Percentiles rank a stretch among this genome's conserved stretches.
These are phyloP conservation scores for Sugiyamaella qingdaonensis DNA, from an alignment of 805 yeast species.

Conservation along the genomic window DNA sequence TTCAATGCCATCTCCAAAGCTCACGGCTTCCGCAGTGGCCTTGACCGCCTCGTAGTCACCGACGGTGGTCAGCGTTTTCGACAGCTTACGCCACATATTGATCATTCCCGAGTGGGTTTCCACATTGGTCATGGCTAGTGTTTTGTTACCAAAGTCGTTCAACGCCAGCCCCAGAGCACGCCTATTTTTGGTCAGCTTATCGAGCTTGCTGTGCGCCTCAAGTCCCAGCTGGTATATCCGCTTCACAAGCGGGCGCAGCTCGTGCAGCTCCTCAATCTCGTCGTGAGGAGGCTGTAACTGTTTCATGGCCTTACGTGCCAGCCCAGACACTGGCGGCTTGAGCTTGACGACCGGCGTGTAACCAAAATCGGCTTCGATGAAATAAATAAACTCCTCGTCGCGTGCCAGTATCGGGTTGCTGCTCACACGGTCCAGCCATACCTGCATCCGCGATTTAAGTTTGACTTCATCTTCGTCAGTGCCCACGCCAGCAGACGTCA, in stretches of 20 bases:
- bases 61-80: conserved; percentile 60
- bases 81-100: conserved; percentile 70
- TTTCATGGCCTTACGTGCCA: conserved; percentile 83
- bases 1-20: conserved; percentile 70
- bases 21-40: conserved; percentile 66
- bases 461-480: conserved; percentile 72
- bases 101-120: conserved; percentile 71
- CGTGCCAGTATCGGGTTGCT: conserved; percentile 73
- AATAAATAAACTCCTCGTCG: conserved; percentile 83
- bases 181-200: conserved; percentile 46
- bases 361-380: conserved; percentile 72
- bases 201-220: conserved; percentile 51
- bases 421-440: conserved; percentile 77
- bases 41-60: conserved; percentile 76
- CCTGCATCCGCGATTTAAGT: conserved; percentile 59
- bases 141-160: conserved; percentile 45
- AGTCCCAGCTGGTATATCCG: conserved; percentile 58
- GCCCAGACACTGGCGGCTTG: conserved; percentile 72
- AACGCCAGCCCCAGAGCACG: conserved; percentile 52
- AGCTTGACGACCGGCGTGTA: conserved; percentile 59
- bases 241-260: conserved; percentile 83
- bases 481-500: conserved; percentile 75
- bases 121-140: conserved; percentile 36
- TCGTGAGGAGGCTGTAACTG: conserved; percentile 92
- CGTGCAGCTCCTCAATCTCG: conserved; percentile 73